Percentiles rank a stretch among this genome's conserved stretches.
phyloP scores from a whole-genome alignment of 257 asterid genomes.

The Anisodus tanguticus region DNA sequence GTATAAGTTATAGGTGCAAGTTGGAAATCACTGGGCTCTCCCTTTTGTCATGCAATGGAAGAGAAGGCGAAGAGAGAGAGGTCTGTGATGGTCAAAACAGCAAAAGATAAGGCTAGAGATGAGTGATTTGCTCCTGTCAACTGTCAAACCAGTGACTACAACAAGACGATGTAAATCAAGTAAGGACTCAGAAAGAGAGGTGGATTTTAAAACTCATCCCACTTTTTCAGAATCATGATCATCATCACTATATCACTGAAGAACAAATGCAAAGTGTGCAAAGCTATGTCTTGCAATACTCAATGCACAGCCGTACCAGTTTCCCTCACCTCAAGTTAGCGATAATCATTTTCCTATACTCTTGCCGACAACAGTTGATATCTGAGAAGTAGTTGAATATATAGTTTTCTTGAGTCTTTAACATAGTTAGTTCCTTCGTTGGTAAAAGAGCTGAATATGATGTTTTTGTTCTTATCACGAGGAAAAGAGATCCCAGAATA shows the following conservation, averaged over 20 bases:
- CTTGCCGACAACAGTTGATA: not conserved
- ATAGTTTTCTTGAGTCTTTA: not conserved
- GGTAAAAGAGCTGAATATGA: not conserved
- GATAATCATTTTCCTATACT: not conserved
- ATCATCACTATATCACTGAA: not conserved
- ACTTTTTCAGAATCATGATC: not conserved
- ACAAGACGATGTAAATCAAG: not conserved
- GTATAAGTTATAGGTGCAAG: not conserved
- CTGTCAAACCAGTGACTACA: not conserved
- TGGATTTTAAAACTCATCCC: not conserved
- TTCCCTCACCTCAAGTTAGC: not conserved
- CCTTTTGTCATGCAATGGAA: not conserved
- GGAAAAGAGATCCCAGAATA: not conserved
- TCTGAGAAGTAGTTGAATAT: not conserved
- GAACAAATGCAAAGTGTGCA: not conserved
- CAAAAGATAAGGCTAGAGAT: not conserved
- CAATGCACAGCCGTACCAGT: not conserved
- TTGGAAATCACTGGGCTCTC: not conserved
- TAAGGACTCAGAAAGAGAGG: not conserved
- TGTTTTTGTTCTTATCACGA: not conserved
- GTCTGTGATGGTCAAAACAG: not conserved
- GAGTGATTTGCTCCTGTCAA: not conserved
- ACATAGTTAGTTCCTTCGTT: not conserved
- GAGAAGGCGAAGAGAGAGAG: not conserved
- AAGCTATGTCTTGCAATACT: not conserved